Conservation (phyloP, 495 filamentous ascomycete genomes). For the Haplographium delicatum region DNA sequence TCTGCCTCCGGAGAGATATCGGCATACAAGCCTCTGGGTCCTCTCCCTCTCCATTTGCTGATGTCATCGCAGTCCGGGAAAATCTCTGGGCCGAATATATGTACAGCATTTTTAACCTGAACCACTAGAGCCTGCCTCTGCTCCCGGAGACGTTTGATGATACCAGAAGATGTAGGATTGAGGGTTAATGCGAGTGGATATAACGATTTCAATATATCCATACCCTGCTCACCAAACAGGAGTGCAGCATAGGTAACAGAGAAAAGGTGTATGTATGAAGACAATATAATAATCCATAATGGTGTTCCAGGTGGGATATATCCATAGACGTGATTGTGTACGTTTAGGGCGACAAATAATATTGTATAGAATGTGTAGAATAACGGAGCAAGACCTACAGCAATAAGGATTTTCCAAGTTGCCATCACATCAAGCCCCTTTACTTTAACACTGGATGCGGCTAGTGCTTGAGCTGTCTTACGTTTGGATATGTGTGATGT, state of each 20-base stretch:
- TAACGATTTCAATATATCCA: slow-evolving; percentile 19
- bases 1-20: slow-evolving; percentile 6
- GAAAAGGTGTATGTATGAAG: slow-evolving; percentile 5
- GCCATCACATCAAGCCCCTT: neutral
- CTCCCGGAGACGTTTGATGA: slow-evolving; percentile 6
- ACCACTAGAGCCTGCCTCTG: neutral
- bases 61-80: slow-evolving; percentile 20
- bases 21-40: slow-evolving; percentile 6
- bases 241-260: slow-evolving; percentile 16
- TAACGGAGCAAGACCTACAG: slow-evolving; percentile 9
- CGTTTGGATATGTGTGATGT: slow-evolving; percentile 1
- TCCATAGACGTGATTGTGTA: neutral
- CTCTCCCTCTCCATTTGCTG: slow-evolving; percentile 5
- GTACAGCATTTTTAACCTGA: slow-evolving; percentile 11
- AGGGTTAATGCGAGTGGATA: slow-evolving; percentile 10
- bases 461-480: slow-evolving; percentile 13
- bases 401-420: slow-evolving; percentile 17
- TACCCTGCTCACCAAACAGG: slow-evolving; percentile 14
- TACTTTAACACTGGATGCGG: slow-evolving; percentile 16
- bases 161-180: slow-evolving; percentile 6
- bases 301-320: neutral
- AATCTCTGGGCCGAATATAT: slow-evolving; percentile 11
- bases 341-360: neutral
- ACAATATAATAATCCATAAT: neutral
- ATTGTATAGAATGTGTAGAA: slow-evolving; percentile 14